Conservation (phyloP, 345 rosid species). For the Lepidium didymum region DNA sequence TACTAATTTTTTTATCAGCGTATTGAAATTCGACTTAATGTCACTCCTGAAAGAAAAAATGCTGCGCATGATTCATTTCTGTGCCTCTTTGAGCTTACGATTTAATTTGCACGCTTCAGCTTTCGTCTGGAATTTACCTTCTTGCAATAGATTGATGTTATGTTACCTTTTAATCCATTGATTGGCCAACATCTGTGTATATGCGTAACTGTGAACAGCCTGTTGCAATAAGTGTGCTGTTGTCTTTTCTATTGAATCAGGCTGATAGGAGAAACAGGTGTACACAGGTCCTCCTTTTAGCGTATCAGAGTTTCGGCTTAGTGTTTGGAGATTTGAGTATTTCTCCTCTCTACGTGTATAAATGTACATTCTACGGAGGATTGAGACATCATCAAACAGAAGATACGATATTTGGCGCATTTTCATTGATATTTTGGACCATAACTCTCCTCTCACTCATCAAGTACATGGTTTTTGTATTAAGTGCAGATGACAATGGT, state of each 20-base stretch:
- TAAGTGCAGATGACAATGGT: conserved; percentile 71
- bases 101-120: neutral
- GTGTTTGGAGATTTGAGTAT: conserved; percentile 70
- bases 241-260: conserved; percentile 39
- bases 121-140: neutral
- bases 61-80: neutral
- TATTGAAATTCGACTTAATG: neutral
- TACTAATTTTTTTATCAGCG: neutral
- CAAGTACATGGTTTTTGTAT: conserved; percentile 59
- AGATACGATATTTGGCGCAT: conserved; percentile 68
- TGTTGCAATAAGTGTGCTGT: neutral
- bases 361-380: conserved; percentile 66
- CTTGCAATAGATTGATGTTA: neutral
- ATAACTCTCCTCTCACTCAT: conserved; percentile 65
- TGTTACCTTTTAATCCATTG: neutral
- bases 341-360: conserved; percentile 86
- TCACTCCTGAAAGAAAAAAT: neutral
- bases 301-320: conserved; percentile 84
- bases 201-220: neutral
- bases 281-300: conserved; percentile 50
- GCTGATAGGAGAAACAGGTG: conserved; percentile 42
- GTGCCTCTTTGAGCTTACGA: neutral
- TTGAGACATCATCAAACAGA: conserved; percentile 47
- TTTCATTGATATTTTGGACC: conserved; percentile 87
- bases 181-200: neutral